A percentile compares a stretch with the other conserved stretches of the same genome.
Evolutionary conservation across 2,329 filamentous ascomycete genomes (phyloP).

Genomic region (Ceratocystis huliohia): DNA sequence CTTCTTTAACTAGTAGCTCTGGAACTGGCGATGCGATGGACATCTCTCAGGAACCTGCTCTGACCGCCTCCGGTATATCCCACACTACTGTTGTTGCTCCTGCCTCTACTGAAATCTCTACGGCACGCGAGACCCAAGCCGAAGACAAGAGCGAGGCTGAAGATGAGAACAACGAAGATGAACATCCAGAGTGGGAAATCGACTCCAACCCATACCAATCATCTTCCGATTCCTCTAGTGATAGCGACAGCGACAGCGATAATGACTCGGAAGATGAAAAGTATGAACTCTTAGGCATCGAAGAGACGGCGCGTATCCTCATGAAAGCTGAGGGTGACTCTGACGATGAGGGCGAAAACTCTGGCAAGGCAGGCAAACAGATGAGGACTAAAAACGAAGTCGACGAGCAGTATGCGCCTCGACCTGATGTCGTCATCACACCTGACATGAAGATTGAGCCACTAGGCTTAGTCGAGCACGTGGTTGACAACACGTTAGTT

Average conservation of each 20-base stretch:
- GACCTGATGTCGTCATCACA: slow-evolving; percentile 67
- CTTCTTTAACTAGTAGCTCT: neutral
- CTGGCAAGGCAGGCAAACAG: slow-evolving; percentile 30
- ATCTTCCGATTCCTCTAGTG: slow-evolving; percentile 47
- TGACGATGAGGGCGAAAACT: slow-evolving; percentile 52
- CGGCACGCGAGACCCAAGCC: neutral
- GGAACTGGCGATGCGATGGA: neutral
- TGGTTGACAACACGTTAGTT: slow-evolving; percentile 67
- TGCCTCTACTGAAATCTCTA: neutral
- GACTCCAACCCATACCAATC: slow-evolving; percentile 68
- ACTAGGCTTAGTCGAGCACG: slow-evolving; percentile 61
- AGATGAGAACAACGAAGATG: slow-evolving; percentile 22
- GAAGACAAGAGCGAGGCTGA: neutral
- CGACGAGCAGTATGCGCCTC: slow-evolving; percentile 49
- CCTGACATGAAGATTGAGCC: slow-evolving; percentile 63
- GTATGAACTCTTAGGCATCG: slow-evolving; percentile 63
- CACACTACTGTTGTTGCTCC: neutral
- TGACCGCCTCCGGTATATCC: neutral
- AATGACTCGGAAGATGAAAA: slow-evolving; percentile 46
- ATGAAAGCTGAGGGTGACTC: slow-evolving; percentile 73
- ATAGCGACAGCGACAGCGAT: slow-evolving; percentile 48
- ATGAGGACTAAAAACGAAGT: slow-evolving; percentile 75
- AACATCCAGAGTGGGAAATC: slow-evolving; percentile 68
- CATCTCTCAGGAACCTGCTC: neutral
- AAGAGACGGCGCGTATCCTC: slow-evolving; percentile 70